Base-by-base conservation (phyloP, 108 stramenopile genomes). In the Skeletonema tropicum region DNA sequence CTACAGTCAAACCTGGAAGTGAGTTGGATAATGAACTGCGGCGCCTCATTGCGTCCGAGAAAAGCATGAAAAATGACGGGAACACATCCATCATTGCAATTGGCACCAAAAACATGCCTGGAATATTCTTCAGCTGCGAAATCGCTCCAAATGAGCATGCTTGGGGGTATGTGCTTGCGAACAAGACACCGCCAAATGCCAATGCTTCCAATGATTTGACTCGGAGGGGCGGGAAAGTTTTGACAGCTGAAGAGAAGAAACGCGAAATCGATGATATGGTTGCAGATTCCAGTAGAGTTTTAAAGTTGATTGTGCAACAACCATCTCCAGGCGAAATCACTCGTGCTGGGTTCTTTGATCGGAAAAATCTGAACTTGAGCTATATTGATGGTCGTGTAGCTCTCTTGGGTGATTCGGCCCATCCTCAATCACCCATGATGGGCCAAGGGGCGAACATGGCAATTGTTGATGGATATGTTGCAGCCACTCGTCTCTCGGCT, bases 371-470 rank as follows among this genome's bases (percentile, higher is more conserved):
- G 5, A 46, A 67, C n/a, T 52, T 79, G 19, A 48, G 72, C 38
- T 80, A 63, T 58, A 21, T 72, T 9, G 55, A 71, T 38, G 33
- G 66, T 5, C 29, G 48, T 14, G 74, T 76, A 23, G 79, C 74
- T 12, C 52, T 80, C 46, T 68, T 80, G 13, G 59, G 59, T 0
- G 59, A 60, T 26, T n/a, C 59, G 13, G 74, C 79, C 60, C 74
- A 80, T 67, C 74, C 78, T 6, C 78, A 79, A 19, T 42, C 66
- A 30, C 78, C 78, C 57, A 73, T 68, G 45, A 29, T 74, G 73
- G 78, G 78, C 3, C 78, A 79, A 38, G 78, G 78, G n/a, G 66
- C 52, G 12, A 79, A 79, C 4, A 74, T 74, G 73, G 78, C 78
- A 5, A 74, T 79, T 35, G 48, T 46, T 6, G 78, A 79, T 36